Evolutionary conservation across 148 eudicot species (phyloP).

Genomic region (Polygonum maritimum): DNA sequence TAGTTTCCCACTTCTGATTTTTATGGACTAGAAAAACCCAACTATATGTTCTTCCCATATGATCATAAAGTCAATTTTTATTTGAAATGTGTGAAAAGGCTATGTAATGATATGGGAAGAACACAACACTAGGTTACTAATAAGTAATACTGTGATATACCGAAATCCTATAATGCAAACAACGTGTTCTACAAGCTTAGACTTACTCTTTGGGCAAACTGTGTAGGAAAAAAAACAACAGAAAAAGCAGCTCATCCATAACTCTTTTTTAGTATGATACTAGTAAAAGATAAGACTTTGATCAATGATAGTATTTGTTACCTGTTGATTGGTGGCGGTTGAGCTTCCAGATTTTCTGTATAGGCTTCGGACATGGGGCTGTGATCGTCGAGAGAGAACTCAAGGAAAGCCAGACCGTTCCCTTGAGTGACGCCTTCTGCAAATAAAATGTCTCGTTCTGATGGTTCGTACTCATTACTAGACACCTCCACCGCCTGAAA

Average conservation of each 20-base stretch:
- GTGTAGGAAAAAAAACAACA: not conserved
- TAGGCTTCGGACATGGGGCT: slow-evolving; percentile 92
- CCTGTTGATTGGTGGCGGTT: slow-evolving; percentile 65
- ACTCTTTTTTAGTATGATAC: not conserved
- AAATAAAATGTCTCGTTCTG: slow-evolving; percentile 83
- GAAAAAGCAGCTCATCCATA: not conserved
- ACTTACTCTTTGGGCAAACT: not conserved
- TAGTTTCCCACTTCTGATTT: too few relatives aligned
- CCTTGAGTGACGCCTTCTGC: slow-evolving; percentile 98
- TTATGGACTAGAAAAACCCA: too few relatives aligned
- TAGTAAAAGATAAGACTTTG: not conserved
- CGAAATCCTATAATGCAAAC: not conserved
- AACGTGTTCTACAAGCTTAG: not conserved
- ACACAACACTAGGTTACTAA: not conserved
- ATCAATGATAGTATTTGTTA: slow-evolving; percentile 13
- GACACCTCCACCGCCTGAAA: slow-evolving; percentile 93
- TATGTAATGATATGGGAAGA: too few relatives aligned
- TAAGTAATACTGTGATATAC: not conserved
- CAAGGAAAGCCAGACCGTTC: slow-evolving; percentile 92
- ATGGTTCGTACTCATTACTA: slow-evolving; percentile 93
- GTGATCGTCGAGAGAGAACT: slow-evolving; percentile 87
- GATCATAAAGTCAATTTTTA: too few relatives aligned
- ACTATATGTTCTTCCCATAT: too few relatives aligned
- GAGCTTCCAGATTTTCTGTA: slow-evolving; percentile 69
- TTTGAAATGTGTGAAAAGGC: too few relatives aligned